Conservation (phyloP, 2,329 filamentous ascomycete species). For the Dryadomyces quercivorus region DNA sequence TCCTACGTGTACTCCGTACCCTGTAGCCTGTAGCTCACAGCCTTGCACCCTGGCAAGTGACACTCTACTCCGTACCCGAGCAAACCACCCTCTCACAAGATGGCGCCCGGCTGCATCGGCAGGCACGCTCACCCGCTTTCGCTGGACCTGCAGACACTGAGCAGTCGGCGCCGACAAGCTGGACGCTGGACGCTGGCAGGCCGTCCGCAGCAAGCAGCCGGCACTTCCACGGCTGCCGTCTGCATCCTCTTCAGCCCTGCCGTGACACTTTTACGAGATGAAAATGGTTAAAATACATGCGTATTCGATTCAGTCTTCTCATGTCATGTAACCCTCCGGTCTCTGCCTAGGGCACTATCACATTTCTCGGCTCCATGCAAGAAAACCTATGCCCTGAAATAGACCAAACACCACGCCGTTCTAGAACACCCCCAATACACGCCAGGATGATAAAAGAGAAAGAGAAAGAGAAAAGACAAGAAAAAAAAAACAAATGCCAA, state of each 20-base stretch:
- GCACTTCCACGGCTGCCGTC: too few species aligned
- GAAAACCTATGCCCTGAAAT: background rate
- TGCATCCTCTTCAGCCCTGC: too few species aligned
- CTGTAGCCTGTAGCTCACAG: background rate
- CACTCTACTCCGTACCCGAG: background rate
- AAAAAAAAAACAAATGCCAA: background rate
- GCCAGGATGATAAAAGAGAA: background rate
- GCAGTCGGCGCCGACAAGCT: background rate
- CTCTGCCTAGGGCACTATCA: background rate
- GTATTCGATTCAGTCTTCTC: background rate
- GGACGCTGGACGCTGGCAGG: too few species aligned
- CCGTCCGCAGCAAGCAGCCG: too few species aligned
- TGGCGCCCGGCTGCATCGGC: background rate
- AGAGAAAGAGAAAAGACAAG: background rate
- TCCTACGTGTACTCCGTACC: too few species aligned
- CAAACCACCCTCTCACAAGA: background rate
- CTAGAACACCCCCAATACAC: background rate
- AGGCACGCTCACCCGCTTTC: too few species aligned
- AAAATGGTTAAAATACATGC: too few species aligned
- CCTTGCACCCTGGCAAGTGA: background rate
- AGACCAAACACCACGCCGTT: conserved; percentile 1
- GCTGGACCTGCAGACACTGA: too few species aligned
- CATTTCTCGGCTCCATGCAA: background rate
- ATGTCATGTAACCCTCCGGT: background rate
- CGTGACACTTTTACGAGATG: too few species aligned